phyloP scores from a whole-genome alignment of 1,284 basidiomycete species.

The Leccinum fallax region DNA sequence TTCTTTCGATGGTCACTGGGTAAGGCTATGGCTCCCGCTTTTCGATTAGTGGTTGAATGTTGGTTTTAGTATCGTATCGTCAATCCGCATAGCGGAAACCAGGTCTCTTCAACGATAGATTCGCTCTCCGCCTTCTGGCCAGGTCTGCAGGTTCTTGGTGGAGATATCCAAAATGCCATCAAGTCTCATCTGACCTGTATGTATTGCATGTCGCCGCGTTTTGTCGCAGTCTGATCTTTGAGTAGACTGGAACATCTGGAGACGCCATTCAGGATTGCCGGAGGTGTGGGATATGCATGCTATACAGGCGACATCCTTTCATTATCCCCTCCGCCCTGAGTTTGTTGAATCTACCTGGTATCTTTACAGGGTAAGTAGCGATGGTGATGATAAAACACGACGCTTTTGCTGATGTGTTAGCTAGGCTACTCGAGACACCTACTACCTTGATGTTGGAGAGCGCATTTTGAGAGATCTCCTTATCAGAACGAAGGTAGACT shows the following conservation, averaged over 20 bases:
- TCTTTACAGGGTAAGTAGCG: slow-evolving; percentile 74
- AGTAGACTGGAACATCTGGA: slow-evolving; percentile 89
- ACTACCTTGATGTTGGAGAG: slow-evolving; percentile 90
- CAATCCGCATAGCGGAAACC: slow-evolving; percentile 76
- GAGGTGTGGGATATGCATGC: slow-evolving; percentile 86
- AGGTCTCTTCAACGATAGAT: slow-evolving; percentile 73
- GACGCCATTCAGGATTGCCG: slow-evolving; percentile 80
- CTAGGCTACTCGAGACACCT: slow-evolving; percentile 88
- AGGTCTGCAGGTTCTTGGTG: slow-evolving; percentile 85
- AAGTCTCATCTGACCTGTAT: slow-evolving; percentile 81
- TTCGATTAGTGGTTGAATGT: slow-evolving; percentile 4
- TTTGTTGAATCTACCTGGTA: slow-evolving; percentile 96
- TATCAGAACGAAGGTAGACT: slow-evolving; percentile 75
- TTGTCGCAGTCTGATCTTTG: neutral
- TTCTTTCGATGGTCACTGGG: slow-evolving; percentile 85
- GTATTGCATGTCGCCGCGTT: slow-evolving; percentile 28
- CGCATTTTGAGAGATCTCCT: slow-evolving; percentile 78
- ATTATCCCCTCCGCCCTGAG: slow-evolving; percentile 88
- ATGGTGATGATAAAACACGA: neutral
- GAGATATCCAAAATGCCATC: slow-evolving; percentile 88
- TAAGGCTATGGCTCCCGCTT: slow-evolving; percentile 37
- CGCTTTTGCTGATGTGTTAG: slow-evolving; percentile 7
- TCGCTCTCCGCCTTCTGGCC: slow-evolving; percentile 89
- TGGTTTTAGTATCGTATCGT: slow-evolving; percentile 70
- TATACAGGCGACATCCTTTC: slow-evolving; percentile 72